Base-by-base conservation (phyloP, 2,329 filamentous ascomycete genomes). In the Colletotrichum truncatum region DNA sequence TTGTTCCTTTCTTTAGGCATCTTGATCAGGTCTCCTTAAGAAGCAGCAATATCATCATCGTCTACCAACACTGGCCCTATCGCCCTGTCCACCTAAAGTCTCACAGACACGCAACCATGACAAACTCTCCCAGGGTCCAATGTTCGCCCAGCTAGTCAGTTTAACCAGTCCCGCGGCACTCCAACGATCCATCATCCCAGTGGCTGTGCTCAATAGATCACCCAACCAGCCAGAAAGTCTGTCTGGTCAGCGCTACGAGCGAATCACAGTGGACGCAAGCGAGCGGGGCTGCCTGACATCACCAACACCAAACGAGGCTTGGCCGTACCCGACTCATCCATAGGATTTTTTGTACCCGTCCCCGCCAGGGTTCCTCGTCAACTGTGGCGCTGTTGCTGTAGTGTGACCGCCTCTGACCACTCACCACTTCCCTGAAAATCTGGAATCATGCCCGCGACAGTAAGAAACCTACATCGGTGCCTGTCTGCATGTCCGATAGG, bases 261-360 rank as follows among this genome's bases (percentile, higher is more conserved):
- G 39, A 64, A 61, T 61, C 39, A 36, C 32, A 26, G 55, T 25
- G 38, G 38, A 25, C 26, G 52, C 34, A 57, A 32, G 11, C 36
- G 21, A n/a, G 51, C 23, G 23, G 51, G 51, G 36, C n/a, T 43
- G 51, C 57, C 63, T 66, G 49, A 66, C 63, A 66, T 66, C 63
- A 63, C 57, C 49, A 10, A 41, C 26, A 38, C 18, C 38, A n/a
- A 32, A 16, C 38, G 36, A 56, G 55, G 48, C 51, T 63, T 62
- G 63, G 56, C 56, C 26, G 30, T 21, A 14, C 11, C 32, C 56
- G 39, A 38, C 38, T 18, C 16, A 16, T 26, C 26, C n/a, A n/a
- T n/a, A n/a, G n/a, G n/a, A n/a, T n/a, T n/a, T n/a, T n/a, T n/a
- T n/a, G n/a, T n/a, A 32, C 25, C 41, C 41, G n/a, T 46, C 43